Conservation (phyloP, 306 rosid genomes). For the Fragaria iinumae region DNA sequence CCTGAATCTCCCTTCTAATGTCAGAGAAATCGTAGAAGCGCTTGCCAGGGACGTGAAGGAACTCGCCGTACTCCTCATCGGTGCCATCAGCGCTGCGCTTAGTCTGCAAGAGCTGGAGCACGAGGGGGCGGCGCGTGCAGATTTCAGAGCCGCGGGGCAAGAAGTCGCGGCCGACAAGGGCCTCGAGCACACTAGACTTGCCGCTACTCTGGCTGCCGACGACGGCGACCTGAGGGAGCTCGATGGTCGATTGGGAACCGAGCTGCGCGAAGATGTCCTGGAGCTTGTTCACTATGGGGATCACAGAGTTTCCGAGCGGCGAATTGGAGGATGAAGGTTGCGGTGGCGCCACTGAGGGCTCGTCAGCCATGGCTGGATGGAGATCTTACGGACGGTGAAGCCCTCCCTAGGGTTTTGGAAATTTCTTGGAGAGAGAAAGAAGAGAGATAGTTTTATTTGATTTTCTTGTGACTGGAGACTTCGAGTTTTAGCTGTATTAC, state of each 20-base stretch:
- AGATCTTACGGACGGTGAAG: conserved; percentile 29
- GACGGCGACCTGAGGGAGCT: conserved; percentile 96
- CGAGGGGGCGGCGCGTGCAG: conserved; percentile 90
- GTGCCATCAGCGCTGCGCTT: conserved; percentile 53
- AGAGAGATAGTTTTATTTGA: conserved; percentile 1
- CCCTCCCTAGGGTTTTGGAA: conserved; percentile 46
- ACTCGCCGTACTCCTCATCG: conserved; percentile 92
- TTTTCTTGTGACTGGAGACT: conserved; percentile 6
- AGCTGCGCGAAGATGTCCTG: conserved; percentile 93
- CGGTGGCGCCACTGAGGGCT: conserved; percentile 32
- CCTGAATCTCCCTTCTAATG: conserved; percentile 95
- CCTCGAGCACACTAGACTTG: conserved; percentile 96
- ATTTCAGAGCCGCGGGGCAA: conserved; percentile 90
- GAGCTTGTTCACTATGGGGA: conserved; percentile 85
- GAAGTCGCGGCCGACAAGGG: conserved; percentile 96
- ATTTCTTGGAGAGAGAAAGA: conserved; percentile 9
- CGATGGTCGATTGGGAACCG: conserved; percentile 86
- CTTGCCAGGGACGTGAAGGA: conserved; percentile 80
- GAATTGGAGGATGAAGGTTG: conserved; percentile 40
- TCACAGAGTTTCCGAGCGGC: conserved; percentile 79
- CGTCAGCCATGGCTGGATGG: conserved; percentile 76
- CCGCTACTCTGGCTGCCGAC: conserved; percentile 99
- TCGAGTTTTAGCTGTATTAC: background rate
- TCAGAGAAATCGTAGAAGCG: conserved; percentile 75
- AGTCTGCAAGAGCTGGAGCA: conserved; percentile 89